These are phyloP conservation scores for Nadsonia fulvescens DNA, from an alignment of 805 yeast genomes.

Conservation along the genomic window DNA sequence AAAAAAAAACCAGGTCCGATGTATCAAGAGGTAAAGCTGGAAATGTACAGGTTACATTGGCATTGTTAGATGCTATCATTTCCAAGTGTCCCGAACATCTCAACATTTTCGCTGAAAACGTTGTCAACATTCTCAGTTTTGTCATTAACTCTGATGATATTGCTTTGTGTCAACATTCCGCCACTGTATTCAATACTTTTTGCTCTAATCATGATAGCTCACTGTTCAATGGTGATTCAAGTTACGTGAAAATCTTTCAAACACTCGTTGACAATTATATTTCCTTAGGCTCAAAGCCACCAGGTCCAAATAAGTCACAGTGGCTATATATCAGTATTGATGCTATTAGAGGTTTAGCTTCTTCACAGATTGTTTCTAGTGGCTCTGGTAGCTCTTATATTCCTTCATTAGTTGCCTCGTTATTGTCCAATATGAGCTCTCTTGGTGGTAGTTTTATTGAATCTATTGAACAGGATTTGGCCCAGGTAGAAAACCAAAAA, in stretches of 20 bases:
- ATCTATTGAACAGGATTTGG: too few relatives aligned
- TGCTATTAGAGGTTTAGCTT: constrained; percentile 23
- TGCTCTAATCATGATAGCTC: constrained; percentile 39
- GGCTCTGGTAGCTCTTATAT: constrained; percentile 15
- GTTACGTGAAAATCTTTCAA: constrained; percentile 32
- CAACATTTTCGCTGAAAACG: constrained; percentile 59
- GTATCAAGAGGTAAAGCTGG: constrained; percentile 48
- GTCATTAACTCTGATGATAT: constrained; percentile 42
- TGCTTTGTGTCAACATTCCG: constrained; percentile 30
- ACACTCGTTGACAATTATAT: constrained; percentile 13
- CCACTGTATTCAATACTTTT: constrained; percentile 19
- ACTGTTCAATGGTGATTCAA: constrained; percentile 46
- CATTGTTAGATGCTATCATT: constrained; percentile 49
- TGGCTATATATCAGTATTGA: constrained; percentile 22
- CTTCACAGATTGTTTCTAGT: constrained; percentile 19
- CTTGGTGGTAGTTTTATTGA: too few relatives aligned
- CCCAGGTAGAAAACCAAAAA: too few relatives aligned
- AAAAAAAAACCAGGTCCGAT: constrained; percentile 43
- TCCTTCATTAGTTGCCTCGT: constrained; percentile 11
- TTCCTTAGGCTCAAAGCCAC: constrained; percentile 2
- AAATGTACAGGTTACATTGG: constrained; percentile 66
- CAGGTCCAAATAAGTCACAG: constrained; percentile 8
- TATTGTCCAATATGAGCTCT: constrained; percentile 13
- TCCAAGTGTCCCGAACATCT: constrained; percentile 66
- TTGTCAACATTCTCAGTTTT: constrained; percentile 37